A percentile compares a stretch with the other conserved stretches of the same genome.
These are phyloP conservation scores for Mrakia gelida DNA, from an alignment of 768 basidiomycete genomes.

Conservation along the genomic window DNA sequence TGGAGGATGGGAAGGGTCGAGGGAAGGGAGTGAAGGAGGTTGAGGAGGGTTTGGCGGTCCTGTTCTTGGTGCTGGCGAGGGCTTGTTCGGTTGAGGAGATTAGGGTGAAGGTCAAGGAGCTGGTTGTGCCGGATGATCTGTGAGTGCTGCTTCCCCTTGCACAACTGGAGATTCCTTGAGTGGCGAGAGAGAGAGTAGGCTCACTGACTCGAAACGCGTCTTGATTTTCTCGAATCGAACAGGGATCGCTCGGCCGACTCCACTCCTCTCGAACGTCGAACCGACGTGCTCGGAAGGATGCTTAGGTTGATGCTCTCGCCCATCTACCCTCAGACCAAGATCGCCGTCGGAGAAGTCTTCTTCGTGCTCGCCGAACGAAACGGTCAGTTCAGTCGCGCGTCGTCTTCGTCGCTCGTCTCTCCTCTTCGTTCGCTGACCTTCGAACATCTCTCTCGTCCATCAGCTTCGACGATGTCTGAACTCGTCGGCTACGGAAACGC, in stretches of 20 bases:
- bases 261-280: slow-evolving; percentile 64
- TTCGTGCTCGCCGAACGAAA: slow-evolving; percentile 78
- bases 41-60: slow-evolving; percentile 73
- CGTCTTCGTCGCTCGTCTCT: background rate
- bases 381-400: slow-evolving; percentile 46
- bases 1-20: slow-evolving; percentile 62
- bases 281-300: slow-evolving; percentile 71
- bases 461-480: slow-evolving; percentile 67
- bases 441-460: background rate
- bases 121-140: slow-evolving; percentile 69
- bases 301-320: slow-evolving; percentile 65
- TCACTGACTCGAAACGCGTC: background rate
- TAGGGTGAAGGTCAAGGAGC: slow-evolving; percentile 57
- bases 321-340: slow-evolving; percentile 66
- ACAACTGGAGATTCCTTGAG: background rate
- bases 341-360: slow-evolving; percentile 78
- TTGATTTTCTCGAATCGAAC: background rate
- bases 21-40: slow-evolving; percentile 53
- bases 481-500: slow-evolving; percentile 93
- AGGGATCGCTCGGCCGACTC: slow-evolving; percentile 61
- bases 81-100: slow-evolving; percentile 61
- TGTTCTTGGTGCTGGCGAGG: slow-evolving; percentile 69
- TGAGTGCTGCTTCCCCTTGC: slow-evolving; percentile 37
- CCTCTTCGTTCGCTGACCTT: background rate
- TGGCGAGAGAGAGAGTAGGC: background rate